Evolutionary conservation across 305 asterid species (phyloP).

Genomic region (Coffea humblotiana): DNA sequence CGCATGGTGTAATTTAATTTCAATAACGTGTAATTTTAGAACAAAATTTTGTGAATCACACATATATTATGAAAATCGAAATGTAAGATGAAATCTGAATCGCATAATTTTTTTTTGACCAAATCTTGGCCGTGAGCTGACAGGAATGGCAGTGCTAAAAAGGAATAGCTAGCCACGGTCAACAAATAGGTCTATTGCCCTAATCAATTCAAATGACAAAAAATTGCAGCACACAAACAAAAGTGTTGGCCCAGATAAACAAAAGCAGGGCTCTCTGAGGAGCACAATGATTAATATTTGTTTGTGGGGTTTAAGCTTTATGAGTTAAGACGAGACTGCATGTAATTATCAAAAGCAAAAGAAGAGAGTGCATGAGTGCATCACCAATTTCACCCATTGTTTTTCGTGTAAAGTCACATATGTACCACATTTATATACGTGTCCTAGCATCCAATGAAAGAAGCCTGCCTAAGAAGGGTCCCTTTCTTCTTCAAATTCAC

Average conservation of each 20-base stretch:
- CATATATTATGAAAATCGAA: too few species aligned
- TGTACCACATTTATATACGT: background rate
- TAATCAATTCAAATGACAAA: background rate
- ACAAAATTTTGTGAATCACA: too few species aligned
- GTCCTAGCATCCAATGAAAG: constrained; percentile 14
- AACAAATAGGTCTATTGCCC: background rate
- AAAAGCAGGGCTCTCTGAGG: background rate
- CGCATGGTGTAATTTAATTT: too few species aligned
- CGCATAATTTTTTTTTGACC: too few species aligned
- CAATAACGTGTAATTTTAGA: too few species aligned
- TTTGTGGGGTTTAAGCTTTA: background rate
- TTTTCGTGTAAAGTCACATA: constrained; percentile 1
- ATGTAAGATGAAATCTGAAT: too few species aligned
- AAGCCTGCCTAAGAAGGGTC: background rate
- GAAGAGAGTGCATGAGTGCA: background rate
- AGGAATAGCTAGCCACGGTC: background rate
- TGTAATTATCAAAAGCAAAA: constrained; percentile 9
- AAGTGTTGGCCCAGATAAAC: constrained; percentile 3
- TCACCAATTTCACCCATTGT: constrained; percentile 7
- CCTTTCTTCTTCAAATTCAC: background rate
- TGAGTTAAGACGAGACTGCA: constrained; percentile 11
- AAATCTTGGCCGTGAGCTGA: too few species aligned
- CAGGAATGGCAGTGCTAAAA: background rate
- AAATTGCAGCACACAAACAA: background rate
- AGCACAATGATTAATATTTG: background rate